Percentiles rank a stretch among this genome's conserved stretches.
phyloP scores from a whole-genome alignment of 768 basidiomycete species.

The Termitomyces sp. region DNA sequence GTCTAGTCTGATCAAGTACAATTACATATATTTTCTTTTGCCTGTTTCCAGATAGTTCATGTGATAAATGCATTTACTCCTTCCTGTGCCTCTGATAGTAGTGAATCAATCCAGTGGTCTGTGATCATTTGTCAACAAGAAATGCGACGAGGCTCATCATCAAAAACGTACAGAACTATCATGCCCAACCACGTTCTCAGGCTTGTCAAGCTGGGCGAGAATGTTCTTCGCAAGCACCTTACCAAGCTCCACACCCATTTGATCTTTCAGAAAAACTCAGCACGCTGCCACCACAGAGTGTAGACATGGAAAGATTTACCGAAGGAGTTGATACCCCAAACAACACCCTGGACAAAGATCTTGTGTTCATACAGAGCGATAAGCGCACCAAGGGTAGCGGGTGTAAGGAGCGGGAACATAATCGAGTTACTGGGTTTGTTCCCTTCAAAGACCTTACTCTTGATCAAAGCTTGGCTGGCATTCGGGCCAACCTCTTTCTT shows the following conservation, averaged over 20 bases:
- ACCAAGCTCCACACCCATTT: conserved; percentile 99
- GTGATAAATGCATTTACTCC: conserved; percentile 34
- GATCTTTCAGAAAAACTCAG: conserved; percentile 45
- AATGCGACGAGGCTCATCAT: not conserved
- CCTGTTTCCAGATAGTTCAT: not conserved
- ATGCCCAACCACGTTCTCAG: conserved; percentile 78
- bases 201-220: conserved; percentile 76
- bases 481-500: conserved; percentile 57
- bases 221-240: conserved; percentile 98
- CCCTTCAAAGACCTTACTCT: conserved; percentile 97
- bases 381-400: conserved; percentile 82
- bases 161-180: conserved; percentile 63
- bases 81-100: conserved; percentile 91
- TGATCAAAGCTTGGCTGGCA: conserved; percentile 80
- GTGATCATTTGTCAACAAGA: not conserved
- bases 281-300: not conserved
- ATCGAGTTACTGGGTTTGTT: conserved; percentile 97
- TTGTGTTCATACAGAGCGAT: conserved; percentile 97
- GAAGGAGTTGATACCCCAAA: conserved; percentile 99
- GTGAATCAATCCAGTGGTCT: conserved; percentile 96
- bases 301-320: conserved; percentile 42
- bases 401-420: conserved; percentile 90
- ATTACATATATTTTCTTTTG: not conserved
- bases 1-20: not conserved
- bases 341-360: conserved; percentile 94